Percentiles rank a stretch among this genome's conserved stretches.
Evolutionary conservation across 495 filamentous ascomycete species (phyloP).

Genomic region (Pseudoneurospora amorphoporcata): DNA sequence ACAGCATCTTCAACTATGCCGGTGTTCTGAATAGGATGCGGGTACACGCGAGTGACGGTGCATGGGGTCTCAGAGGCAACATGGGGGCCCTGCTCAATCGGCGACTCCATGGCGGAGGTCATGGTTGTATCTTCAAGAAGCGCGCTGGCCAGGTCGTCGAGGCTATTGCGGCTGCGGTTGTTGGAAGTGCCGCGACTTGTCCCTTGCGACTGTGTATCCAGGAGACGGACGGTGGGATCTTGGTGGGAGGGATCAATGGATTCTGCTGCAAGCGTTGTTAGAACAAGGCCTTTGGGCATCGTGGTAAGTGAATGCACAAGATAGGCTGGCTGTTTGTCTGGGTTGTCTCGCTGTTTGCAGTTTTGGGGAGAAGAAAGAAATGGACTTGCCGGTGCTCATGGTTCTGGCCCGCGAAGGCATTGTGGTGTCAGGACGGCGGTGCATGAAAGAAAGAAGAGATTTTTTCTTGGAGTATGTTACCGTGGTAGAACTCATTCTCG

Average conservation of each 20-base stretch:
- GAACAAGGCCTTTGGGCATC: neutral
- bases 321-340: neutral
- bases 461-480: slow-evolving; percentile 8
- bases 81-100: neutral
- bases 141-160: slow-evolving; percentile 25
- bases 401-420: neutral
- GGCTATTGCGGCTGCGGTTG: slow-evolving; percentile 11
- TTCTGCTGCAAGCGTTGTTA: neutral
- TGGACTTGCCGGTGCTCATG: neutral
- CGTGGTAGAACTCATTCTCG: slow-evolving; percentile 7
- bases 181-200: neutral
- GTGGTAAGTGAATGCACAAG: neutral
- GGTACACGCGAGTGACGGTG: neutral
- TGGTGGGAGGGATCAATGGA: neutral
- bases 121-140: slow-evolving; percentile 19
- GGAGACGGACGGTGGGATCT: neutral
- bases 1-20: neutral
- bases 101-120: neutral
- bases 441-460: neutral
- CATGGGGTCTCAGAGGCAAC: neutral
- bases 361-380: neutral
- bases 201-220: neutral
- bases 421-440: neutral
- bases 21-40: neutral
- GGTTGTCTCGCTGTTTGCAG: neutral